Percentiles rank a stretch among this genome's conserved stretches.
These are phyloP conservation scores for Macrophomina phaseolina DNA, from an alignment of 2,329 filamentous ascomycete species.

Conservation along the genomic window DNA sequence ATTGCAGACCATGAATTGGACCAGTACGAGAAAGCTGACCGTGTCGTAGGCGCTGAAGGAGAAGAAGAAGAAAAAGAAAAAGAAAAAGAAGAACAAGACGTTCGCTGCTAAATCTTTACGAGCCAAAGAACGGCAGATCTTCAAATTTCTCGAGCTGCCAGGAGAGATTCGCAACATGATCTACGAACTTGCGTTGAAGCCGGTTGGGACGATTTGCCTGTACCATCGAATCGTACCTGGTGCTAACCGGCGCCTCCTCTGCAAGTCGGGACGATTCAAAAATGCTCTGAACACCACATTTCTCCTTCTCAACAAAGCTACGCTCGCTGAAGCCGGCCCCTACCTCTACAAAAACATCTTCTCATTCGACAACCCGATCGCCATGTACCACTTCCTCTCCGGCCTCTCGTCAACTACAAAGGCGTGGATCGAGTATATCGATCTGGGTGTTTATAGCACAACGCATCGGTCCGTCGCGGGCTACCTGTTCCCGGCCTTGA, in stretches of 20 bases:
- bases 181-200: background rate
- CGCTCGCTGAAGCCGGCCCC: background rate
- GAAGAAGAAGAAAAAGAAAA: background rate
- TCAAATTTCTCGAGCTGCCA: background rate
- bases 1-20: too few relatives aligned
- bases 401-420: background rate
- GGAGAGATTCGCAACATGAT: conserved; percentile 1
- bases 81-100: background rate
- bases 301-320: background rate
- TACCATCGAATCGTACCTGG: background rate
- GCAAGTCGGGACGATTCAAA: too few relatives aligned
- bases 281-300: too few relatives aligned
- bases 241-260: background rate
- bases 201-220: background rate
- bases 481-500: background rate
- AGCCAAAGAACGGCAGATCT: background rate
- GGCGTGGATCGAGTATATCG: background rate
- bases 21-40: too few relatives aligned
- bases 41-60: too few relatives aligned
- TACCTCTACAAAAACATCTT: background rate
- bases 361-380: background rate
- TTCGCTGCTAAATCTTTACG: too few relatives aligned
- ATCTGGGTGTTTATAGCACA: background rate
- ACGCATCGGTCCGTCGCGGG: background rate
- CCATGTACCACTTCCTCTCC: background rate